Base-by-base conservation (phyloP, 202 grass and related monocot species). In the Musa balbisiana region DNA sequence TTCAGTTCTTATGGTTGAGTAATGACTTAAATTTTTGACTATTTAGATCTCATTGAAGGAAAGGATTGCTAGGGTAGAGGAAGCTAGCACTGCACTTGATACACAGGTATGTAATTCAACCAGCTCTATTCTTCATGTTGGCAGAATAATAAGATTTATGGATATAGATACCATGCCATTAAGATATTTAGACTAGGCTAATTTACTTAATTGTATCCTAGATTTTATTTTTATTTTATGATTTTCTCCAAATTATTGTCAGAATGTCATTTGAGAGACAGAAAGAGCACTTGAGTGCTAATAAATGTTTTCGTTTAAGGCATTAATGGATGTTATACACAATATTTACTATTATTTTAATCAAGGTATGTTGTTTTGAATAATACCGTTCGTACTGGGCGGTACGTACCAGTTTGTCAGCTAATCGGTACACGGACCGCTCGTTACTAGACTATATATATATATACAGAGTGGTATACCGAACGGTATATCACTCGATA, bases 11-110 rank as follows among this genome's bases (percentile, higher is more conserved):
- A 60, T 67, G 25, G 23, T 88, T 49, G 20, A 43, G 10, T 75
- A n/a, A 20, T 63, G 55, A 84, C 55, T 81, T 67, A 24, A 63
- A 76, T 60, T 62, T 77, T 73, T 71, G 73, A 80, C 74, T 86
- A 23, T 75, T 75, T 52, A 97, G 93, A 74, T 55, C 71, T 87
- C 58, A 70, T 49, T 91, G 55, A 81, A 84, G 78, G 88, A 88
- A 89, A 88, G 77, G 82, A 86, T 98, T 87, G 79, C 67, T 74
- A 81, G 71, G 63, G 78, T 98, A 53, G 94, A 98, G 71, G 88
- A 89, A 79, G 79, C 14, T 69, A 93, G 83, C 67, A 89, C 75
- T 72, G 62, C 54, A 43, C 73, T 93, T 67, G 71, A 76, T 51
- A 79, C 78, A 73, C 84, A 87, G 86, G 94, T 93, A 92, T 67